These are phyloP conservation scores for Echites panduratus DNA, from an alignment of 257 asterid genomes.

Conservation along the genomic window DNA sequence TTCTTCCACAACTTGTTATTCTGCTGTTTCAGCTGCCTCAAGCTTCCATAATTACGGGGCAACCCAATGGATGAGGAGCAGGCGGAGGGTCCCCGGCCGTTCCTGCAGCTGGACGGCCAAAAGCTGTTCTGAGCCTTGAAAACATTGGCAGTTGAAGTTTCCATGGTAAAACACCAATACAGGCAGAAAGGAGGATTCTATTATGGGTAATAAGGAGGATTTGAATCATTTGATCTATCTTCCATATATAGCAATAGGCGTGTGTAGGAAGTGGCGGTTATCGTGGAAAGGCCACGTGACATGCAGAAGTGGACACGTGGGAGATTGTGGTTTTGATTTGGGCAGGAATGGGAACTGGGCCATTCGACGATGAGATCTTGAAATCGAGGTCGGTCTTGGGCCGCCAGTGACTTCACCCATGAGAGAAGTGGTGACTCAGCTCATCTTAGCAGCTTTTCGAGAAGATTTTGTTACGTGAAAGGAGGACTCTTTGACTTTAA, in stretches of 20 bases:
- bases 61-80: not conserved
- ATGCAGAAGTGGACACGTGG: not conserved
- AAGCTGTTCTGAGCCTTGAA: not conserved
- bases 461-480: no score
- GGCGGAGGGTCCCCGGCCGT: not conserved
- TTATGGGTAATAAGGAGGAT: no score
- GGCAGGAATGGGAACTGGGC: no score
- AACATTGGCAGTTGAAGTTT: not conserved
- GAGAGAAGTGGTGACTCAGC: not conserved
- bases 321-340: conserved; percentile 3
- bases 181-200: no score
- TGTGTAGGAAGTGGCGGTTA: not conserved
- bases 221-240: no score
- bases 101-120: not conserved
- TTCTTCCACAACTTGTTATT: not conserved
- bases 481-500: no score
- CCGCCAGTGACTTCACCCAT: conserved; percentile 5
- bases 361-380: no score
- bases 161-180: no score
- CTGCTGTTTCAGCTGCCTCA: not conserved
- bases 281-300: conserved; percentile 8
- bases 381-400: not conserved
- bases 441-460: no score
- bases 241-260: not conserved
- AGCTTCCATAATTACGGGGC: not conserved